Evolutionary conservation across 257 asterid genomes (phyloP), one percentile per base, ranked within the genome.

Genomic region (Cruciata laevipes): DNA sequence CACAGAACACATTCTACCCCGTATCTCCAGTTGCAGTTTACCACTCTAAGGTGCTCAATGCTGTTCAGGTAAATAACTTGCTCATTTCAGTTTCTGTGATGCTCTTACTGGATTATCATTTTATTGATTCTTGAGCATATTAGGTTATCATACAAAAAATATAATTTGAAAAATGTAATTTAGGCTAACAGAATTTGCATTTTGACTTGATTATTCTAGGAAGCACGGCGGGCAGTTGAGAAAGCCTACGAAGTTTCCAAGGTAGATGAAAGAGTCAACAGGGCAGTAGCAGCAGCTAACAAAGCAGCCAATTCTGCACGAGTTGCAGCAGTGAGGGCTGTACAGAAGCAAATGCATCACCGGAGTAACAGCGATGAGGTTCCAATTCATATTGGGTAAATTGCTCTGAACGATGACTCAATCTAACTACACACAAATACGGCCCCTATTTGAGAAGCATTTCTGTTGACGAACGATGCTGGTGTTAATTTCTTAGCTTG

Each of bases 281-380:
- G 89, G 61, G 95, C 95, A 42, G 87, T 90, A 6, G 80, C 87
- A 53, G 79, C 92, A 17, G 95, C 96, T 52, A 88, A 88, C 74
- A 79, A 70, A 70, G 90, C 97, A 20, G 97, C 95, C 23, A 88
- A 85, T 78, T 90, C 96, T 32, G 96, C 96, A 55, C 79, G 96
- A 83, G 96, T 88, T 21, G 93, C 93, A 11, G 96, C 97, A 7
- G 93, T 88, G 2, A 88, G 86, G 71, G 92, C 96, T 8, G 89
- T 85, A 62, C 97, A 91, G 63, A 91, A 80, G 81, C 93, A 85
- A 85, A 89, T 91, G 93, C 93, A 82, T 76, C 84, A 65, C 71
- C 72, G 87, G 62, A 84, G 77, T 78, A 85, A 74, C 72, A 81
- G 86, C 16, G 89, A 83, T 47, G 96, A 88, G 71, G 73, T 86